A percentile compares a stretch with the other conserved stretches of the same genome.
Conservation (phyloP, 1,284 basidiomycete species). For the Leucoagaricus sp. region DNA sequence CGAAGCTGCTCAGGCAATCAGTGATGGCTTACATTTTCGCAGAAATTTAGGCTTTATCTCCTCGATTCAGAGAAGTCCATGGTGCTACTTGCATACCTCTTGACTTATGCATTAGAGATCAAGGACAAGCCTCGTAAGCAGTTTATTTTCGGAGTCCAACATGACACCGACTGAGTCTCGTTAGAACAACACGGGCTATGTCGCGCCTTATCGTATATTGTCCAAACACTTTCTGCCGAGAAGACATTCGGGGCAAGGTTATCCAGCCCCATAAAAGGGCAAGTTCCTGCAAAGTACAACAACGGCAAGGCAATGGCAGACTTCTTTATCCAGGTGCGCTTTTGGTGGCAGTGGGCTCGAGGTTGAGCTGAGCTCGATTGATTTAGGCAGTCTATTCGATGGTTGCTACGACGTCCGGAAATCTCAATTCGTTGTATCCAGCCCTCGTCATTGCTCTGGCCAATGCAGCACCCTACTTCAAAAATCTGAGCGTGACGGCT, state of each 20-base stretch:
- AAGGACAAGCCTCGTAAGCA: slow-evolving; percentile 86
- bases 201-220: slow-evolving; percentile 86
- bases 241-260: slow-evolving; percentile 72
- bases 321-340: slow-evolving; percentile 78
- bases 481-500: slow-evolving; percentile 78
- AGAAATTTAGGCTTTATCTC: slow-evolving; percentile 87
- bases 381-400: slow-evolving; percentile 86
- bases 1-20: no score
- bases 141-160: slow-evolving; percentile 13
- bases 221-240: slow-evolving; percentile 91
- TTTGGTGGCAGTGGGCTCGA: slow-evolving; percentile 3
- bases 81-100: slow-evolving; percentile 75
- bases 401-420: slow-evolving; percentile 83
- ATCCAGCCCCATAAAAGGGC: slow-evolving; percentile 58
- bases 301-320: slow-evolving; percentile 78
- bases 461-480: slow-evolving; percentile 87
- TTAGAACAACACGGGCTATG: slow-evolving; percentile 89
- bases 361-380: no score
- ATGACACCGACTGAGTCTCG: slow-evolving; percentile 7
- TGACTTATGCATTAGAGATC: slow-evolving; percentile 81
- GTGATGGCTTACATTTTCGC: not conserved
- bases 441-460: slow-evolving; percentile 88
- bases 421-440: slow-evolving; percentile 83
- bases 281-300: slow-evolving; percentile 76
- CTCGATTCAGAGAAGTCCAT: slow-evolving; percentile 78